Conservation (phyloP, 2,329 filamentous ascomycete species). For the Chrysosporium queenslandicum region DNA sequence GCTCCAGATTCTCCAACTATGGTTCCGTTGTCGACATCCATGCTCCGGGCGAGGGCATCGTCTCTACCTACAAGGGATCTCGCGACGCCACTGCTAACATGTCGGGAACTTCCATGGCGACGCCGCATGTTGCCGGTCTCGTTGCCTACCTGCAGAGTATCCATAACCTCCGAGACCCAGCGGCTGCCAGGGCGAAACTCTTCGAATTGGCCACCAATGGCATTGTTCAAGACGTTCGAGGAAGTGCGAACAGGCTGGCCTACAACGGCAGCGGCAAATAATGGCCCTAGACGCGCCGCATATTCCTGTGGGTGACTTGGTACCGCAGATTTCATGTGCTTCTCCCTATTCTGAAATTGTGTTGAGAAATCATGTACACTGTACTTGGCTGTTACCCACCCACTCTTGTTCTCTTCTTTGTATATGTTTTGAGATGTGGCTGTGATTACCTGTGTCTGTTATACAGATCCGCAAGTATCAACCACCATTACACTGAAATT, state of each 20-base stretch:
- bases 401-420: too few species aligned
- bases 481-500: too few species aligned
- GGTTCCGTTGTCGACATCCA: slow-evolving; percentile 99
- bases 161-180: not conserved
- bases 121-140: slow-evolving; percentile 90
- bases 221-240: not conserved
- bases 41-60: slow-evolving; percentile 89
- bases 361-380: too few species aligned
- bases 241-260: slow-evolving; percentile 4
- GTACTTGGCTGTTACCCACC: too few species aligned
- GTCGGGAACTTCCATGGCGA: slow-evolving; percentile 98
- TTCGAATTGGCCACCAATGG: not conserved
- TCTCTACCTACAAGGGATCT: slow-evolving; percentile 96
- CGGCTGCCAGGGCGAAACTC: not conserved
- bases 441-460: too few species aligned
- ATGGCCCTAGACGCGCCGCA: too few species aligned
- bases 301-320: too few species aligned
- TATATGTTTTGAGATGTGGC: too few species aligned
- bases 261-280: slow-evolving; percentile 11
- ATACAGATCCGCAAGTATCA: too few species aligned
- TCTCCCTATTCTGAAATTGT: too few species aligned
- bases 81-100: slow-evolving; percentile 96
- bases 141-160: slow-evolving; percentile 57
- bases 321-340: not conserved
- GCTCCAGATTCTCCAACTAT: slow-evolving; percentile 81